Evolutionary conservation across 179 eudicot species (phyloP), one percentile per base, ranked within the genome.

Genomic region (Carnegiea gigantea): DNA sequence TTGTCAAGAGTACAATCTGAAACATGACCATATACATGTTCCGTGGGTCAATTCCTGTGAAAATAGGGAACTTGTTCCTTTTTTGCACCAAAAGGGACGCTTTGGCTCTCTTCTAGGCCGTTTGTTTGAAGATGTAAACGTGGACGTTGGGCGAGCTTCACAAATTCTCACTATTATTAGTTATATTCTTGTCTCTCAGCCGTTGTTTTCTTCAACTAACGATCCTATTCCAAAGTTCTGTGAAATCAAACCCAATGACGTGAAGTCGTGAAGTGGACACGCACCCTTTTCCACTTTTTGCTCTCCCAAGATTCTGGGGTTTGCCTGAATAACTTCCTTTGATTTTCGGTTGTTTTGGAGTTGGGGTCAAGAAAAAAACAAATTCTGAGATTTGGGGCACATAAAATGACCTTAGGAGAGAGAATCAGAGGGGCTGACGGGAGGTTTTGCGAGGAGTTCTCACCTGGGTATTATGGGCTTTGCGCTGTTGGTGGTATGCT

Each of bases 401-500:
- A 17, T 36, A 75, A 15, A 24, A 86, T 86, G 89, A 82, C 80
- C 20, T 54, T 78, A n/a, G 44, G 79, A 59, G 90, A 86, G 70
- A 88, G 70, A 81, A 82, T 86, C 73, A 82, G 83, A 70, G 82
- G 85, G 59, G 85, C 77, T 11, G 82, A 79, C 40, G 84, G 87
- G 5, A 70, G 91, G 67, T 53, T 79, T 73, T 82, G 89, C 51
- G 86, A 87, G 74, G 91, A 89, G 70, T 86, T 87, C 40, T 72
- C 92, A 71, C 77, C 88, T 26, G 92, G 89, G 79, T 93, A 91
- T 85, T 92, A 90, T 75, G 95, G 89, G 14, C 77, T 92, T 71
- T 93, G 97, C 49, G 78, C 93, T 1, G 73, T 87, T 13, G 95
- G 93, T 30, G 95, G 95, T 72, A 93, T 91, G 94, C 80, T 93